A percentile compares a stretch with the other conserved stretches of the same genome.
Evolutionary conservation across 2,329 filamentous ascomycete genomes (phyloP).

Genomic region (Aspergillus sp.): DNA sequence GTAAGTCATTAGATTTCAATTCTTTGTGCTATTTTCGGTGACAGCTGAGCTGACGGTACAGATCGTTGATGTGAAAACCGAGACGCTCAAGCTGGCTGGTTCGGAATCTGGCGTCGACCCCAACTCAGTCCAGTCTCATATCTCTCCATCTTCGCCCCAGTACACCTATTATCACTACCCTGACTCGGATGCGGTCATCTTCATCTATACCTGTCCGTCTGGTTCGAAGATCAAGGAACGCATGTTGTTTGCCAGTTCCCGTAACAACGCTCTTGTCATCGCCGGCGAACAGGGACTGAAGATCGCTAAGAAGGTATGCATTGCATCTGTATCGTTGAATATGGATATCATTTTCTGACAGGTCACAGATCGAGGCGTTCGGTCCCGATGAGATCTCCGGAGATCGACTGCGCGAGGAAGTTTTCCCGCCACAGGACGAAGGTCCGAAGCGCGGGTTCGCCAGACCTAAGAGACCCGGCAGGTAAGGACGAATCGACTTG

Average conservation of each 20-base stretch:
- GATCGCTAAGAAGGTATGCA: slow-evolving; percentile 50
- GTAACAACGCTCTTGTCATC: slow-evolving; percentile 46
- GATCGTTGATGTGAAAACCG: slow-evolving; percentile 39
- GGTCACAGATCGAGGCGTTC: slow-evolving; percentile 50
- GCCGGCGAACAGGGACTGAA: slow-evolving; percentile 52
- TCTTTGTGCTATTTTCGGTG: slow-evolving; percentile 4
- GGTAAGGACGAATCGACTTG: slow-evolving; percentile 23
- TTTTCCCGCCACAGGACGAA: slow-evolving; percentile 43
- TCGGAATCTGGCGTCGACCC: slow-evolving; percentile 39
- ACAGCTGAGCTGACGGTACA: slow-evolving; percentile 13
- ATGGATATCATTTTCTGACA: slow-evolving; percentile 14
- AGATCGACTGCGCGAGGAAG: slow-evolving; percentile 48
- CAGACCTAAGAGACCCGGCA: slow-evolving; percentile 57
- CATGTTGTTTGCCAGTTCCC: slow-evolving; percentile 58
- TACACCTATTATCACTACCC: slow-evolving; percentile 56
- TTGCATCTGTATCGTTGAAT: slow-evolving; percentile 1
- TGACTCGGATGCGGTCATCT: slow-evolving; percentile 45
- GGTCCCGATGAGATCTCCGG: slow-evolving; percentile 52
- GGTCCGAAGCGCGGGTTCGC: slow-evolving; percentile 50
- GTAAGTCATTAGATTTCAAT: slow-evolving; percentile 26
- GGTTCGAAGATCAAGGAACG: slow-evolving; percentile 57
- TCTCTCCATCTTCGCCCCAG: slow-evolving; percentile 50
- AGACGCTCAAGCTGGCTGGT: slow-evolving; percentile 50
- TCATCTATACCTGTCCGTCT: slow-evolving; percentile 59
- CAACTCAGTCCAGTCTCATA: slow-evolving; percentile 38